A percentile compares a stretch with the other conserved stretches of the same genome.
These are phyloP conservation scores for Coemansia javaensis DNA, from an alignment of 192 early-diverging fungal genomes.

Conservation along the genomic window DNA sequence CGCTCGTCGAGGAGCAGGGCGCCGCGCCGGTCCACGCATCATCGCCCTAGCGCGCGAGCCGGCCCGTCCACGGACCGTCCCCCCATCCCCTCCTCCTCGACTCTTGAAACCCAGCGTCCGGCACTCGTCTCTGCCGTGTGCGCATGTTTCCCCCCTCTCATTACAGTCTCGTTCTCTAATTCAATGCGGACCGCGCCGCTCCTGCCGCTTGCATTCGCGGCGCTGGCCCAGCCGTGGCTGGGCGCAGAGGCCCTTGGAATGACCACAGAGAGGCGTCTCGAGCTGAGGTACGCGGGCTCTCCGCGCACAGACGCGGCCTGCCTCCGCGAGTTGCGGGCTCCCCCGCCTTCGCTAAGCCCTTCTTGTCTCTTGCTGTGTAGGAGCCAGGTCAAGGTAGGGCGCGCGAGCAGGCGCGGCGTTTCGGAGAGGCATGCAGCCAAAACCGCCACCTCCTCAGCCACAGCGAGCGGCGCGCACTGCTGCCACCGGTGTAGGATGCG, in stretches of 20 bases:
- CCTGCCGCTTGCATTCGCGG: conserved; percentile 3
- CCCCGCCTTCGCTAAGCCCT: neutral
- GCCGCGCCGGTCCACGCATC: too few relatives aligned
- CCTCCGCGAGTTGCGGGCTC: too few relatives aligned
- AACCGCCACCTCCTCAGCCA: too few relatives aligned
- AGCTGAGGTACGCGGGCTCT: conserved; percentile 20
- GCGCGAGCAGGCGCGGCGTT: too few relatives aligned
- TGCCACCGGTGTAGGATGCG: conserved; percentile 27
- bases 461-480: too few relatives aligned
- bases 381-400: conserved; percentile 12
- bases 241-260: conserved; percentile 24
- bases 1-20: neutral
- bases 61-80: neutral
- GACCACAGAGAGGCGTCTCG: conserved; percentile 21
- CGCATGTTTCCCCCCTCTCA: too few relatives aligned
- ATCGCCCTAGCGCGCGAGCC: neutral
- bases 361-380: neutral
- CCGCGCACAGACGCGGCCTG: too few relatives aligned
- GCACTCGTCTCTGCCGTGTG: too few relatives aligned
- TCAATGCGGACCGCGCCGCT: conserved; percentile 10
- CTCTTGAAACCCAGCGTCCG: too few relatives aligned
- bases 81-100: too few relatives aligned
- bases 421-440: too few relatives aligned
- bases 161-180: too few relatives aligned
- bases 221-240: conserved; percentile 5